Conservation (phyloP, 75 land plant species). For the Cryptomeria japonica region DNA sequence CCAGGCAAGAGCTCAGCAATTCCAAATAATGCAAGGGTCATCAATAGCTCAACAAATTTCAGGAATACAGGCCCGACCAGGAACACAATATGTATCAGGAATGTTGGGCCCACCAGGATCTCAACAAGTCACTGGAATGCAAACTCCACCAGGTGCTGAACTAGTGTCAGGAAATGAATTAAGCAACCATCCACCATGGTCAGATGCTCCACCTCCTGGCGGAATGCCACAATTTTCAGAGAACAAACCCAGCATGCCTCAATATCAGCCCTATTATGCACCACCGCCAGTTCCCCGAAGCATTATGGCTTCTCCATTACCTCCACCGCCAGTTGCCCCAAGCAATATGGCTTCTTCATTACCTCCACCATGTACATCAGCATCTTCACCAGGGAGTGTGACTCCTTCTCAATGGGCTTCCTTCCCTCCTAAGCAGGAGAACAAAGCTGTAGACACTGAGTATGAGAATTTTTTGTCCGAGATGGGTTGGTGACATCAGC, state of each 20-base stretch:
- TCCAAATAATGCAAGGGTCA: neutral
- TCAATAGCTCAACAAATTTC: neutral
- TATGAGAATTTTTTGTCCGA: neutral
- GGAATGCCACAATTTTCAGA: conserved; percentile 4
- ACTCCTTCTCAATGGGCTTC: neutral
- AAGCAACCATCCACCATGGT: neutral
- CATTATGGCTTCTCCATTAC: neutral
- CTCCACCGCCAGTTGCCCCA: neutral
- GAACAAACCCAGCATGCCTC: neutral
- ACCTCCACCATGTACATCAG: neutral
- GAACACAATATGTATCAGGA: neutral
- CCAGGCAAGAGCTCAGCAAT: neutral
- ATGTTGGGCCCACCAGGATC: neutral
- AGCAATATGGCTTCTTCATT: neutral
- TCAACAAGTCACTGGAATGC: conserved; percentile 1
- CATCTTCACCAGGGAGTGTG: neutral
- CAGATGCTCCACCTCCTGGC: conserved; percentile 1
- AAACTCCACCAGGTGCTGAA: neutral
- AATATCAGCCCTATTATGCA: conserved; percentile 10
- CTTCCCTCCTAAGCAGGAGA: conserved; percentile 7
- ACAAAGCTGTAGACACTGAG: conserved; percentile 6
- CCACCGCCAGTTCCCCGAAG: neutral
- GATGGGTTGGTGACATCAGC: conserved; percentile 2
- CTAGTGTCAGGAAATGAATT: neutral
- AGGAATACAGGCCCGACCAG: neutral